phyloP scores from a whole-genome alignment of 2,329 filamentous ascomycete species.

The Tolypocladium sp. region DNA sequence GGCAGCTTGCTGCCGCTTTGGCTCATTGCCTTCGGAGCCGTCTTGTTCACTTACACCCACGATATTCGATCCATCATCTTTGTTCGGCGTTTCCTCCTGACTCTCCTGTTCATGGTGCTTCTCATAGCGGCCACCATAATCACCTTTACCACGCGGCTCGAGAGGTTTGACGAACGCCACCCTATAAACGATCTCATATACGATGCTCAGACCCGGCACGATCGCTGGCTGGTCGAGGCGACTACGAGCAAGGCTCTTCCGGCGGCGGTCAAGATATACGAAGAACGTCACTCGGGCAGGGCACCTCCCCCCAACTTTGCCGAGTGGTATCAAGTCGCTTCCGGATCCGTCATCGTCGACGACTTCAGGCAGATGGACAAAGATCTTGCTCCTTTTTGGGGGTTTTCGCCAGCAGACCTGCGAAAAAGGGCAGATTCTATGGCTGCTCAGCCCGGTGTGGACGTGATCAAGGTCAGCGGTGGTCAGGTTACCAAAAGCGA shows the following conservation, averaged over 20 bases:
- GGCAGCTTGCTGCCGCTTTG: constrained; percentile 28
- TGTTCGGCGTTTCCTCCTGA: constrained; percentile 29
- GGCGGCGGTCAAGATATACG: constrained; percentile 39
- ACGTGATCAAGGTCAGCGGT: constrained; percentile 49
- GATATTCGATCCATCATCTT: constrained; percentile 33
- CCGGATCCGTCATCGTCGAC: constrained; percentile 65
- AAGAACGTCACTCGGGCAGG: constrained; percentile 48
- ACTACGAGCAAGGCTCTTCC: constrained; percentile 36
- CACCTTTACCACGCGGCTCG: constrained; percentile 19
- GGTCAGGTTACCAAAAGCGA: constrained; percentile 45
- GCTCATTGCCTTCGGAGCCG: constrained; percentile 30
- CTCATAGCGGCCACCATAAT: constrained; percentile 27
- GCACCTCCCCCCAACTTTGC: constrained; percentile 74
- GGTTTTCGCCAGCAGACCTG: constrained; percentile 57
- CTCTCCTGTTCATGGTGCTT: constrained; percentile 27
- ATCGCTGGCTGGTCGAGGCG: constrained; percentile 40
- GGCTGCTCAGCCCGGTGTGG: constrained; percentile 31
- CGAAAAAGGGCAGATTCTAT: constrained; percentile 44
- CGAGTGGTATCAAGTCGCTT: constrained; percentile 74
- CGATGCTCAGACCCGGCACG: constrained; percentile 33
- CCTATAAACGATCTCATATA: constrained; percentile 42
- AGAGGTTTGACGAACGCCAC: constrained; percentile 25
- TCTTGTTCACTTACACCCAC: constrained; percentile 32
- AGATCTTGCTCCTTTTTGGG: constrained; percentile 71
- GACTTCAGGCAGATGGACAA: constrained; percentile 72